phyloP scores from a whole-genome alignment of 352 stramenopile genomes.

The Paralagenidium karlingii region DNA sequence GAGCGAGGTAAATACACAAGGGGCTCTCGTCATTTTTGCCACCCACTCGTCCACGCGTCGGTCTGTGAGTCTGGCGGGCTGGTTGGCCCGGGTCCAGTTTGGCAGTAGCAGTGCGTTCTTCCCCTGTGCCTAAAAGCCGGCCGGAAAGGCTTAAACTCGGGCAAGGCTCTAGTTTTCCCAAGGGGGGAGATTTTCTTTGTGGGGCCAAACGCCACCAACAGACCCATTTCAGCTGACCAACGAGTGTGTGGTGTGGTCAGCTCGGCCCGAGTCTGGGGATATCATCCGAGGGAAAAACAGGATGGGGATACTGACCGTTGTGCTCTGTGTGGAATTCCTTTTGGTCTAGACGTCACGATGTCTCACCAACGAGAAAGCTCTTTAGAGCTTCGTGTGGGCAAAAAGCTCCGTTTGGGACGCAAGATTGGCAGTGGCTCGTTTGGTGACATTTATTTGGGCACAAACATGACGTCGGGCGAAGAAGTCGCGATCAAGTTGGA shows the following conservation, averaged over 20 bases:
- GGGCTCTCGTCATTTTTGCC: no score
- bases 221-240: background rate
- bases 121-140: no score
- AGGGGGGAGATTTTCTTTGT: background rate
- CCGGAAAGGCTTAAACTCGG: no score
- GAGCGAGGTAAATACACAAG: no score
- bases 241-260: background rate
- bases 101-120: no score
- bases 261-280: no score
- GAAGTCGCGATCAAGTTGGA: slow-evolving; percentile 99
- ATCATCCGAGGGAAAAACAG: background rate
- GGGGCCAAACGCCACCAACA: background rate
- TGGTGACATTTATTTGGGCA: slow-evolving; percentile 99
- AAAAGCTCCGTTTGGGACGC: slow-evolving; percentile 98
- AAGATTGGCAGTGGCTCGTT: slow-evolving; percentile 99
- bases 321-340: slow-evolving; percentile 1
- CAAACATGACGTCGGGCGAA: slow-evolving; percentile 98
- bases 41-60: no score
- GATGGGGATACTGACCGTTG: background rate
- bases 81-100: no score
- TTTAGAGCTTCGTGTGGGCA: slow-evolving; percentile 97
- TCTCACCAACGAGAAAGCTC: slow-evolving; percentile 53
- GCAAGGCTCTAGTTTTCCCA: slow-evolving; percentile 1
- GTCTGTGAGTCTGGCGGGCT: no score
- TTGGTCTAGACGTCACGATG: no score